These are phyloP conservation scores for Phytophthora hybrid DNA, from an alignment of 352 stramenopile species.

Conservation along the genomic window DNA sequence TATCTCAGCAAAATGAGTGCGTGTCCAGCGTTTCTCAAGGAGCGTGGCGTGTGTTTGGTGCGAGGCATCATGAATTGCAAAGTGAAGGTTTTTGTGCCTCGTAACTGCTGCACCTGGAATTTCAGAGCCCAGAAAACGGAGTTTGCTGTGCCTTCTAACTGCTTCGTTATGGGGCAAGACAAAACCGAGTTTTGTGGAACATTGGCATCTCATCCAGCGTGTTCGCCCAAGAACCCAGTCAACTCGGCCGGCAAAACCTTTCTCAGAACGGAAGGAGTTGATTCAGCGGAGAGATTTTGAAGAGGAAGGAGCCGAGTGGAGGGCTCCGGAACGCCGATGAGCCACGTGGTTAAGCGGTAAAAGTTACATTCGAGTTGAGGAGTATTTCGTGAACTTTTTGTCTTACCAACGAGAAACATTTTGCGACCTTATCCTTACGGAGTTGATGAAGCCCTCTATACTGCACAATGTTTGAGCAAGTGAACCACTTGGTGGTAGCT, in stretches of 20 bases:
- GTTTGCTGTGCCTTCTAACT: not conserved
- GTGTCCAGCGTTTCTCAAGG: not conserved
- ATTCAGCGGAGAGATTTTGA: not conserved
- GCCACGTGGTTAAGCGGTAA: not conserved
- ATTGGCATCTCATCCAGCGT: not conserved
- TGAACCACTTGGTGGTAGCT: too few relatives aligned
- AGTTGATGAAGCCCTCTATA: too few relatives aligned
- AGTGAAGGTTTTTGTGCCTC: not conserved
- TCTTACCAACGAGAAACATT: not conserved
- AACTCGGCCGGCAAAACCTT: not conserved
- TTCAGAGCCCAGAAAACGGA: not conserved
- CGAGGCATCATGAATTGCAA: not conserved
- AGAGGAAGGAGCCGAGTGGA: not conserved
- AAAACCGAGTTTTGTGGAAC: not conserved
- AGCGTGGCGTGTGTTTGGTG: not conserved
- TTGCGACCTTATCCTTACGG: too few relatives aligned
- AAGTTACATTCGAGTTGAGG: not conserved
- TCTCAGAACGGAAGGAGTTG: not conserved
- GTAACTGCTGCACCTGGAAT: not conserved
- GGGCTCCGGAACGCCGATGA: too few relatives aligned
- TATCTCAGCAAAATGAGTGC: not conserved
- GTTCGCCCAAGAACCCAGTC: not conserved
- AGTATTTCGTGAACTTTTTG: not conserved
- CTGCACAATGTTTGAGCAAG: too few relatives aligned
- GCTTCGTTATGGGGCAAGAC: not conserved